Evolutionary conservation across 106 monocot genomes (phyloP).

Genomic region (Posidonia australis): DNA sequence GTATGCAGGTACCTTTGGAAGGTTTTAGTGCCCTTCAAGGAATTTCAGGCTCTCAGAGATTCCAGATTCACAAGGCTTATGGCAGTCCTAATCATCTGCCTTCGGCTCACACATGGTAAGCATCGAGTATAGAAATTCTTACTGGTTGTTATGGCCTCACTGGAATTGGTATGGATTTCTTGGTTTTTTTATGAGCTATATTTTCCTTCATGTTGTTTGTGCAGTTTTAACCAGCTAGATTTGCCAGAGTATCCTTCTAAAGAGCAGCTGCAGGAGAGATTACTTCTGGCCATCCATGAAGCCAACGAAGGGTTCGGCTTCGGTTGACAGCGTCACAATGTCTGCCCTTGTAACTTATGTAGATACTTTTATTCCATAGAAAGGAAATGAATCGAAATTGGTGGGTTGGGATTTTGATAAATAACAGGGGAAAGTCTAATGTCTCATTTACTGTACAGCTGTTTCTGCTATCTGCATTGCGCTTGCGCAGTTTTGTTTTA

Average conservation of each 20-base stretch:
- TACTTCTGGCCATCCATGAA: slow-evolving; percentile 91
- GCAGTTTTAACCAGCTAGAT: slow-evolving; percentile 91
- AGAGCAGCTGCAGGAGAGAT: slow-evolving; percentile 73
- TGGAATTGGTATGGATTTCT: no score
- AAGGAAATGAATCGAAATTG: neutral
- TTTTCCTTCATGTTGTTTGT: neutral
- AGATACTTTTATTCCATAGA: neutral
- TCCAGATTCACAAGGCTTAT: slow-evolving; percentile 99
- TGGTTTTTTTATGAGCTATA: no score
- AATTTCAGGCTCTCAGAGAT: slow-evolving; percentile 87
- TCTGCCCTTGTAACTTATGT: neutral
- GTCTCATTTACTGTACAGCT: neutral
- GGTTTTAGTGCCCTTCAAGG: slow-evolving; percentile 98
- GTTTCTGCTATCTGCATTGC: neutral
- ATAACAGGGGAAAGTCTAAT: neutral
- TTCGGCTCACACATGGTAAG: slow-evolving; percentile 95
- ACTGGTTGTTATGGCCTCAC: no score
- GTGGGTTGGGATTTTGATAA: no score
- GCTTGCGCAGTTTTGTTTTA: slow-evolving; percentile 7
- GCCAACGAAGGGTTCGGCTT: slow-evolving; percentile 94
- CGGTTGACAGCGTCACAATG: slow-evolving; percentile 24
- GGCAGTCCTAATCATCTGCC: slow-evolving; percentile 76
- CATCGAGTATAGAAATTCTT: no score
- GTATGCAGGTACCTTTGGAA: slow-evolving; percentile 81
- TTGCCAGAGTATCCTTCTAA: slow-evolving; percentile 91